Conservation (phyloP, 2,329 filamentous ascomycete genomes). For the Kalmusia sp. region DNA sequence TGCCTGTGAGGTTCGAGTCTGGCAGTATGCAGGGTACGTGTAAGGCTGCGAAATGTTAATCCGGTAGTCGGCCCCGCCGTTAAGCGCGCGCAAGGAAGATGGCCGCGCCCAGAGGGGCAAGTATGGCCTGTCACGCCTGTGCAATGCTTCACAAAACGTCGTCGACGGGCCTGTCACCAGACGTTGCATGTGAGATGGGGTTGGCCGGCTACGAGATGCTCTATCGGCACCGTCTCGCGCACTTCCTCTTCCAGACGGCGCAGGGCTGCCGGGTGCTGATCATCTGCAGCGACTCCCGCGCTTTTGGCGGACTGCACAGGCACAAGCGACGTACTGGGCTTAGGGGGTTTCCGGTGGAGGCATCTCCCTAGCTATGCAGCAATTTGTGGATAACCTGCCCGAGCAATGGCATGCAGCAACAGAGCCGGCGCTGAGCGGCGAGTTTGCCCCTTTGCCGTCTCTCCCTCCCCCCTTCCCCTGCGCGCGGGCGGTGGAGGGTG, state of each 20-base stretch:
- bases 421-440: background rate
- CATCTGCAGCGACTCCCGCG: constrained; percentile 2
- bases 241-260: background rate
- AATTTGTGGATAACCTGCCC: constrained; percentile 4
- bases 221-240: background rate
- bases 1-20: constrained; percentile 5
- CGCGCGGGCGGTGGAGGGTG: too few relatives aligned
- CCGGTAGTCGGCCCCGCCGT: background rate
- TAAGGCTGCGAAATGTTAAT: background rate
- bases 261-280: constrained; percentile 6
- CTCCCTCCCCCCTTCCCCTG: too few relatives aligned
- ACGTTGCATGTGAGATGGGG: background rate
- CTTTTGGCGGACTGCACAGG: background rate
- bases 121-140: background rate
- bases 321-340: background rate
- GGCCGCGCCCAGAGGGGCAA: background rate
- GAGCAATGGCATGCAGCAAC: constrained; percentile 2
- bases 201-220: background rate
- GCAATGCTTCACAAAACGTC: background rate
- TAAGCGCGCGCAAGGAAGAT: constrained; percentile 6
- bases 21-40: constrained; percentile 2
- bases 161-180: background rate
- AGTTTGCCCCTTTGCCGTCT: background rate
- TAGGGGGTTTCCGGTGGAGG: background rate
- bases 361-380: background rate